Percentiles rank a stretch among this genome's conserved stretches.
Evolutionary conservation across 345 rosid species (phyloP).

Genomic region (Aquilaria malaccensis): DNA sequence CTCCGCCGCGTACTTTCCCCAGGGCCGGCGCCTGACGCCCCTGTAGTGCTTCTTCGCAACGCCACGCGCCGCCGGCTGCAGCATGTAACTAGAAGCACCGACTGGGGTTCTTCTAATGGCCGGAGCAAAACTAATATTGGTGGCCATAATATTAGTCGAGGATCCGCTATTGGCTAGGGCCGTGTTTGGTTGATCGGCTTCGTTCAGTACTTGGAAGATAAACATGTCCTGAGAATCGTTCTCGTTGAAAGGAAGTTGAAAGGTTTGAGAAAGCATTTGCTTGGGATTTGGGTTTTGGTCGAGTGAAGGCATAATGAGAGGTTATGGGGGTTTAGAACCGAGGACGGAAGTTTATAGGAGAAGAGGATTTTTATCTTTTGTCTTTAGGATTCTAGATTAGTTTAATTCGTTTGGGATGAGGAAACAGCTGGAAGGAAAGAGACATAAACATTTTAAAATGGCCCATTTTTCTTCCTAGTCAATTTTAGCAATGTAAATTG

Average conservation of each 20-base stretch:
- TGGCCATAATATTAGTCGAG: not conserved
- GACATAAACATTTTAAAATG: too few relatives aligned
- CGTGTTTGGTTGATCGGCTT: slow-evolving; percentile 8
- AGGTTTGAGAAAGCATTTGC: too few relatives aligned
- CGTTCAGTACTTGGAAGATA: slow-evolving; percentile 46
- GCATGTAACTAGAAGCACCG: slow-evolving; percentile 8
- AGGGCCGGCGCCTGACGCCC: slow-evolving; percentile 58
- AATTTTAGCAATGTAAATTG: too few relatives aligned
- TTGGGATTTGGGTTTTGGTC: too few relatives aligned
- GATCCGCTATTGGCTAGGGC: slow-evolving; percentile 5
- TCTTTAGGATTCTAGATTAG: too few relatives aligned
- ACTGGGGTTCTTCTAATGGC: slow-evolving; percentile 6
- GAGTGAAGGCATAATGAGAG: too few relatives aligned
- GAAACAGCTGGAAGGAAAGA: too few relatives aligned
- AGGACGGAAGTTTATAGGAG: too few relatives aligned
- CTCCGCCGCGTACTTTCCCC: slow-evolving; percentile 71
- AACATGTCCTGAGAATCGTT: slow-evolving; percentile 67
- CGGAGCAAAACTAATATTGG: not conserved
- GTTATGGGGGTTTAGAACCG: too few relatives aligned
- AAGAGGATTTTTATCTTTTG: too few relatives aligned
- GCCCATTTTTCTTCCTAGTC: too few relatives aligned
- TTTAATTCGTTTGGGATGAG: too few relatives aligned
- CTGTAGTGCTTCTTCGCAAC: slow-evolving; percentile 45
- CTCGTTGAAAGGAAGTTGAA: slow-evolving; percentile 55
- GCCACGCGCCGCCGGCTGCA: slow-evolving; percentile 14